Evolutionary conservation across 2,329 filamentous ascomycete species (phyloP).

Genomic region (Lomentospora prolificans): DNA sequence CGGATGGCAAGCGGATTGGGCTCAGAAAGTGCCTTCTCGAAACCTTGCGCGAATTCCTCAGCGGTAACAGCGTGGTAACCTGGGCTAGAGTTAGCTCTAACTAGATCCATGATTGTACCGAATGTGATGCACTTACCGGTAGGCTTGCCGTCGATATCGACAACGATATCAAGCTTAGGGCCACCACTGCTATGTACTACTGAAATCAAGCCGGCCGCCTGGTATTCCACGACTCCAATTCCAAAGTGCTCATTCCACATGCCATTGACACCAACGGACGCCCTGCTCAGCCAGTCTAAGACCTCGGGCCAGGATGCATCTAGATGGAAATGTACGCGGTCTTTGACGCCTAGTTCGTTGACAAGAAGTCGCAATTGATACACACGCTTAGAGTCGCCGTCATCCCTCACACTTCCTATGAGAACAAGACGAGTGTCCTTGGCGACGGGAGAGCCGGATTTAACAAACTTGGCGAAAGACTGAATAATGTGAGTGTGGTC

Average conservation of each 20-base stretch:
- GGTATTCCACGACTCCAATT: slow-evolving; percentile 96
- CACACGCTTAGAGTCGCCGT: slow-evolving; percentile 68
- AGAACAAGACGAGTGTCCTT: slow-evolving; percentile 62
- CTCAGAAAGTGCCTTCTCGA: slow-evolving; percentile 64
- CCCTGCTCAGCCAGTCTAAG: slow-evolving; percentile 63
- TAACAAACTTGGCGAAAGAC: slow-evolving; percentile 70
- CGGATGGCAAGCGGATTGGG: slow-evolving; percentile 67
- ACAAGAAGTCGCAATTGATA: slow-evolving; percentile 80
- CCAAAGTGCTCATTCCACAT: slow-evolving; percentile 99
- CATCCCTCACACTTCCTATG: slow-evolving; percentile 85
- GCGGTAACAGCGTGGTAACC: slow-evolving; percentile 79
- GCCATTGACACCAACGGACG: slow-evolving; percentile 83
- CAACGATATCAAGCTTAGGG: slow-evolving; percentile 87
- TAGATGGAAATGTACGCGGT: slow-evolving; percentile 76
- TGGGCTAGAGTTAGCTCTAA: slow-evolving; percentile 19
- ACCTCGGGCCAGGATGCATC: slow-evolving; percentile 87
- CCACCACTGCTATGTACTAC: slow-evolving; percentile 92
- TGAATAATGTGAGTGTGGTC: slow-evolving; percentile 82
- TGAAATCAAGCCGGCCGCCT: slow-evolving; percentile 84
- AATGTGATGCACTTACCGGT: slow-evolving; percentile 47
- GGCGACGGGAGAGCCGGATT: slow-evolving; percentile 37
- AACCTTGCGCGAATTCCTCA: slow-evolving; percentile 71
- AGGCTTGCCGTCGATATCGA: slow-evolving; percentile 64
- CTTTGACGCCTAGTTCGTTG: slow-evolving; percentile 76
- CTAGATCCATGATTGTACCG: too few relatives aligned